Conservation (phyloP, 2,329 filamentous ascomycete genomes). For the Apiospora rasikravindrae region DNA sequence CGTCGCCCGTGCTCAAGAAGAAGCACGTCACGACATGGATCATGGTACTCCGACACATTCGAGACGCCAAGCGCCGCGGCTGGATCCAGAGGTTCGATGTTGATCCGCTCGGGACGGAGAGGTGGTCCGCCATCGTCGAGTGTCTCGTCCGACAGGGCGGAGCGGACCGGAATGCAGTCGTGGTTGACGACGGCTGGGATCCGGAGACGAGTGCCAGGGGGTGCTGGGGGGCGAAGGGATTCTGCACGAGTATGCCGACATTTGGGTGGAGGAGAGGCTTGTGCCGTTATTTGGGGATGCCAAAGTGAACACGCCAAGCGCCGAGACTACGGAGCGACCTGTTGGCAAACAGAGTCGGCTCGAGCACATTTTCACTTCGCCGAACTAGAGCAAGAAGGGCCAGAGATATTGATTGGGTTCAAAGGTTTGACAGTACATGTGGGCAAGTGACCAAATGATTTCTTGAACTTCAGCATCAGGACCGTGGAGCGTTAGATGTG, state of each 20-base stretch:
- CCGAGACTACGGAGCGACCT: neutral
- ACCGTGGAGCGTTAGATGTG: too few species aligned
- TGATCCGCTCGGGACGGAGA: constrained; percentile 32
- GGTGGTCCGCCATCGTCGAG: constrained; percentile 38
- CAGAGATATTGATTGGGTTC: too few species aligned
- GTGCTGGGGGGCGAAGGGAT: constrained; percentile 29
- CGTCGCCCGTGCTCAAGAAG: constrained; percentile 22
- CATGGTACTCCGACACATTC: constrained; percentile 36
- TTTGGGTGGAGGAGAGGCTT: neutral
- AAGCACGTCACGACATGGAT: constrained; percentile 37
- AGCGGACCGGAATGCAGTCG: constrained; percentile 34
- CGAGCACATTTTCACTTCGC: neutral
- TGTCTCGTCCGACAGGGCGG: constrained; percentile 34
- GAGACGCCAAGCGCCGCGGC: constrained; percentile 36
- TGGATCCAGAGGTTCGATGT: constrained; percentile 40
- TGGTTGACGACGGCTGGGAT: constrained; percentile 38
- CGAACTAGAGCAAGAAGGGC: neutral
- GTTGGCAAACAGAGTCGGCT: neutral
- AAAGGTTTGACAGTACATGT: too few species aligned
- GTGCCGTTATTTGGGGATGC: neutral
- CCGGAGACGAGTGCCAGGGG: constrained; percentile 35
- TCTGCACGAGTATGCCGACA: neutral
- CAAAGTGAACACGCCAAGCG: neutral
- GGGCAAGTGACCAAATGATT: too few species aligned
- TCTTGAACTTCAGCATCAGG: too few species aligned